Evolutionary conservation across 495 filamentous ascomycete species (phyloP), one percentile per base, ranked within the genome.

Genomic region (Penicillium flavigenum): DNA sequence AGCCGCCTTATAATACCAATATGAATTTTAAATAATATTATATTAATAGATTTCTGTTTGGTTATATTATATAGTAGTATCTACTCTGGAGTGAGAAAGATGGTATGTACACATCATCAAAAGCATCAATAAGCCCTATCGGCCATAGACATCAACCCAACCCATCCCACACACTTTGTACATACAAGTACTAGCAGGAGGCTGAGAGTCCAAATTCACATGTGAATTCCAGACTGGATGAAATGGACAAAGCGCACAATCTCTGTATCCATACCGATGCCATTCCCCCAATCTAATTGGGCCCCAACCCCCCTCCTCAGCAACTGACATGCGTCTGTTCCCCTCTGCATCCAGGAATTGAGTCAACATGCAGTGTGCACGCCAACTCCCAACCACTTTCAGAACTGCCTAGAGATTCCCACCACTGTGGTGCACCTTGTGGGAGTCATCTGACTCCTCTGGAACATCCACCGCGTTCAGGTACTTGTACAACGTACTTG

Each of bases 361-460:
- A 41, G 9, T 46, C 58, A 47, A 43, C 31, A 38, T 54, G 42
- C 29, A 46, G 52, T 36, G 19, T 24, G 16, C 46, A 20, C n/a
- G 4, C 51, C 56, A 59, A 53, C 52, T 48, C 53, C 59, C 59
- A 59, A 59, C 54, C 62, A 50, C 47, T 45, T 56, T 59, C 44
- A 19, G 42, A 63, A 57, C 49, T 48, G 19, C 22, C 49, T 42
- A 43, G 43, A 36, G 53, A 44, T 38, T 27, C 43, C 44, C 26
- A 32, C 20, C 34, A 26, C 34, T 2, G 16, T n/a, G 22, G 47
- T 60, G 46, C 54, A 61, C 49, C 47, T 41, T 53, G 58, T 60
- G 57, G 34, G 47, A 59, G 62, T 67, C 65, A 65, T 60, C 57
- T 65, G 65, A 67, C 53, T 49, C 8, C 2, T 38, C 38, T n/a